Evolutionary conservation across 805 yeast genomes (phyloP).

Genomic region (Candida peoriensis): DNA sequence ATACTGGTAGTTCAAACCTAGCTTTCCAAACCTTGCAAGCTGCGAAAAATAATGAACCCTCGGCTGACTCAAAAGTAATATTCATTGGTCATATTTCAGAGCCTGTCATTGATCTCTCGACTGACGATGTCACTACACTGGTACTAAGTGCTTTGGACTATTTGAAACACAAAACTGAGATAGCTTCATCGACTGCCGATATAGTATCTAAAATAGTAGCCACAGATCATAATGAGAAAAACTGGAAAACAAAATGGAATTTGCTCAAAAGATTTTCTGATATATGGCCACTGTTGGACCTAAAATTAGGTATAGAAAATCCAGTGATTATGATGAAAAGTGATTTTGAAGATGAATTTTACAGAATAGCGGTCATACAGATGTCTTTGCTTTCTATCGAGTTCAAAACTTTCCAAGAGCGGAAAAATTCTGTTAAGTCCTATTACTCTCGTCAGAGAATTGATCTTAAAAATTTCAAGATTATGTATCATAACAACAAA

Average conservation of each 20-base stretch:
- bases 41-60: constrained; percentile 14
- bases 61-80: constrained; percentile 28
- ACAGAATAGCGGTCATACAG: constrained; percentile 26
- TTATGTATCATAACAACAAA: constrained; percentile 15
- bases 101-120: constrained; percentile 39
- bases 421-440: constrained; percentile 20
- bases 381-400: constrained; percentile 20
- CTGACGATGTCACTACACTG: constrained; percentile 33
- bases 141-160: constrained; percentile 21
- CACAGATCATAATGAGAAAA: too few relatives aligned
- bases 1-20: constrained; percentile 36
- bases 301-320: constrained; percentile 36
- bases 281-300: constrained; percentile 29
- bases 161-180: constrained; percentile 12
- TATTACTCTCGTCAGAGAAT: constrained; percentile 11
- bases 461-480: constrained; percentile 10
- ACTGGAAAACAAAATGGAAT: not conserved
- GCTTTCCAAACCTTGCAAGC: constrained; percentile 30
- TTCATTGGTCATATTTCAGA: constrained; percentile 38
- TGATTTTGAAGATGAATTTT: constrained; percentile 24
- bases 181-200: too few relatives aligned
- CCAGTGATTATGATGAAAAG: constrained; percentile 31
- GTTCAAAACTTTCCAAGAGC: constrained; percentile 8
- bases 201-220: too few relatives aligned
- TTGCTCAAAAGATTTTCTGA: constrained; percentile 15